Conservation (phyloP, 2,329 filamentous ascomycete genomes). For the Xenosphaeropsis pyriputrescens region DNA sequence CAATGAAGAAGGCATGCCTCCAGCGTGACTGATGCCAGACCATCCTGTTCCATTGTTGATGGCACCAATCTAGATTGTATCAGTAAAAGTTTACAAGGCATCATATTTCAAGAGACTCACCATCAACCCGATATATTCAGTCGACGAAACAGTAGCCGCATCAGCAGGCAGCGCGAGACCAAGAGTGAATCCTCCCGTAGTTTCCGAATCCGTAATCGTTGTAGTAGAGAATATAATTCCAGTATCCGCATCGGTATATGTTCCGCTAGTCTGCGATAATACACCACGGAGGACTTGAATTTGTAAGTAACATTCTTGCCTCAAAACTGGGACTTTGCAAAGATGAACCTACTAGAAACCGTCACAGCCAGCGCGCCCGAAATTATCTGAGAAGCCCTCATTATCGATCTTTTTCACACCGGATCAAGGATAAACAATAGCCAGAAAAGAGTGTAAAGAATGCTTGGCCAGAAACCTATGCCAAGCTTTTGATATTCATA, state of each 20-base stretch:
- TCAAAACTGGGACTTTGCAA: too few relatives aligned
- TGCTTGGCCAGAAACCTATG: too few relatives aligned
- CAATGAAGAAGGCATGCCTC: constrained; percentile 40
- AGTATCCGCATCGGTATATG: constrained; percentile 30
- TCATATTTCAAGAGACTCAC: constrained; percentile 19
- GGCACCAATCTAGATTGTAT: constrained; percentile 21
- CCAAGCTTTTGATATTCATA: too few relatives aligned
- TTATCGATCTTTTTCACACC: too few relatives aligned
- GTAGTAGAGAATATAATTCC: constrained; percentile 39
- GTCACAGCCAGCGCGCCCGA: too few relatives aligned
- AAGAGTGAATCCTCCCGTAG: constrained; percentile 28
- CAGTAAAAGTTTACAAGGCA: neutral
- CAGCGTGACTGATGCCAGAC: constrained; percentile 40
- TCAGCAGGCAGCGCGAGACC: constrained; percentile 37
- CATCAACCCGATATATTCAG: constrained; percentile 44
- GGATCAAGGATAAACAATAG: too few relatives aligned
- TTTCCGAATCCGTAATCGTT: constrained; percentile 23
- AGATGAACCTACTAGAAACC: too few relatives aligned
- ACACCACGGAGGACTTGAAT: neutral
- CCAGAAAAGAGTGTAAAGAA: too few relatives aligned
- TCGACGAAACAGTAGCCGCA: constrained; percentile 29
- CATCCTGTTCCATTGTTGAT: constrained; percentile 33
- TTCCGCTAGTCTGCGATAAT: neutral
- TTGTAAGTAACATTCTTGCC: too few relatives aligned
- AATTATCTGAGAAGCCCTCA: too few relatives aligned